phyloP scores from a whole-genome alignment of 2,329 filamentous ascomycete species.

The Colletotrichum salicis region DNA sequence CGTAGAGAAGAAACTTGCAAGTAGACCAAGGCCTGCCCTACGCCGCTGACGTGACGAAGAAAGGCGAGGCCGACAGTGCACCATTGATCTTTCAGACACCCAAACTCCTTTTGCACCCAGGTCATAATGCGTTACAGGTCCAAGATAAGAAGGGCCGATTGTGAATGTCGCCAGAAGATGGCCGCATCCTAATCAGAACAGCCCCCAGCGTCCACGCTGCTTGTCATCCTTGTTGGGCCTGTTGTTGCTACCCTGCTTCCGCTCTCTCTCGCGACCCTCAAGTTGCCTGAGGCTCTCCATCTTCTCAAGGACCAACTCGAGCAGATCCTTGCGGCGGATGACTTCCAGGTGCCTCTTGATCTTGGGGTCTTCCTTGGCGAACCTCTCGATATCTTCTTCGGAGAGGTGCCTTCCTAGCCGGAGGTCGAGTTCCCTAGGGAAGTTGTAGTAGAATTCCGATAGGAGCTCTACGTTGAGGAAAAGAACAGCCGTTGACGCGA shows the following conservation, averaged over 20 bases:
- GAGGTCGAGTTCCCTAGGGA: slow-evolving; percentile 90
- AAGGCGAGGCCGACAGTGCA: not conserved
- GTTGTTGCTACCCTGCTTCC: slow-evolving; percentile 43
- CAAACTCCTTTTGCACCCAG: slow-evolving; percentile 27
- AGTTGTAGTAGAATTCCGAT: slow-evolving; percentile 97
- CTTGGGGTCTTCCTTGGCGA: slow-evolving; percentile 93
- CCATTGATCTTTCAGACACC: slow-evolving; percentile 21
- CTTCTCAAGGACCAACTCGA: slow-evolving; percentile 93
- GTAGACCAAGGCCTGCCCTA: slow-evolving; percentile 4
- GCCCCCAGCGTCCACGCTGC: slow-evolving; percentile 59
- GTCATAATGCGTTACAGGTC: slow-evolving; percentile 30
- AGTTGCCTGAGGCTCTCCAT: slow-evolving; percentile 91
- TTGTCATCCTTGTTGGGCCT: slow-evolving; percentile 53
- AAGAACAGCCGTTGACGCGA: slow-evolving; percentile 92
- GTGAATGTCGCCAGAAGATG: not conserved
- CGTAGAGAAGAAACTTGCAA: slow-evolving; percentile 5
- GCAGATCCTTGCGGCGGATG: slow-evolving; percentile 88
- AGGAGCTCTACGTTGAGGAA: slow-evolving; percentile 98
- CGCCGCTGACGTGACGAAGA: not conserved
- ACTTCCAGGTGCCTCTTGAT: slow-evolving; percentile 90
- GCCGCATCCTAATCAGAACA: slow-evolving; percentile 51
- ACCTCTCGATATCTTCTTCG: slow-evolving; percentile 84
- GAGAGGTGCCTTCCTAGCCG: slow-evolving; percentile 84
- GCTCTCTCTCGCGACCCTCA: slow-evolving; percentile 77
- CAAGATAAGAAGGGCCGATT: not conserved